These are phyloP conservation scores for Myochromella boudieri DNA, from an alignment of 768 basidiomycete species.

Conservation along the genomic window DNA sequence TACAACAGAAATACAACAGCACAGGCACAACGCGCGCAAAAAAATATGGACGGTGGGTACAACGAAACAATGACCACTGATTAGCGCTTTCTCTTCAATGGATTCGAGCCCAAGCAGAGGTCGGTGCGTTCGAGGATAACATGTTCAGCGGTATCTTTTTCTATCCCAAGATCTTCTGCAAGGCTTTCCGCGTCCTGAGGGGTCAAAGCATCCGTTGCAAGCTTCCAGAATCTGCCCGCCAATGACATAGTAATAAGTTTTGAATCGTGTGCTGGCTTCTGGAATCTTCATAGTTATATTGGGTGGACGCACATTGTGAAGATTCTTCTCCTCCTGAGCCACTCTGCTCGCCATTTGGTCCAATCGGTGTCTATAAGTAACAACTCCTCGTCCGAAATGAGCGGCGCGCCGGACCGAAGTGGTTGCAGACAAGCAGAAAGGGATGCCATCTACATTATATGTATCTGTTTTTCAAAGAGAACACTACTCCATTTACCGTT, in stretches of 20 bases:
- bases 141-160: conserved; percentile 76
- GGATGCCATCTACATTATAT: conserved; percentile 43
- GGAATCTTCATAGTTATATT: neutral
- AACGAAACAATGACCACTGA: no score
- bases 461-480: conserved; percentile 6
- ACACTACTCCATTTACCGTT: conserved; percentile 42
- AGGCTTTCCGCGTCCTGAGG: conserved; percentile 65
- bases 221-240: conserved; percentile 69
- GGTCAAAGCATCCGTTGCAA: conserved; percentile 65
- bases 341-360: conserved; percentile 78
- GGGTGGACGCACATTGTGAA: conserved; percentile 63
- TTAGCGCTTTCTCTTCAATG: conserved; percentile 60
- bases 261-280: neutral
- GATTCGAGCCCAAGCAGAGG: conserved; percentile 43
- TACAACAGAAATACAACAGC: neutral
- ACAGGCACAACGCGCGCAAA: conserved; percentile 6
- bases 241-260: conserved; percentile 1
- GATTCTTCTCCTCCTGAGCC: conserved; percentile 72
- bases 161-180: conserved; percentile 80
- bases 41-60: no score
- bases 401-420: conserved; percentile 63
- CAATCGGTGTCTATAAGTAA: conserved; percentile 71
- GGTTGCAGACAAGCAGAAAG: conserved; percentile 54
- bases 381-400: conserved; percentile 72
- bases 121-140: conserved; percentile 58